A percentile compares a stretch with the other conserved stretches of the same genome.
Evolutionary conservation across 306 rosid species (phyloP).

Genomic region (Hippophae gyantsensis): DNA sequence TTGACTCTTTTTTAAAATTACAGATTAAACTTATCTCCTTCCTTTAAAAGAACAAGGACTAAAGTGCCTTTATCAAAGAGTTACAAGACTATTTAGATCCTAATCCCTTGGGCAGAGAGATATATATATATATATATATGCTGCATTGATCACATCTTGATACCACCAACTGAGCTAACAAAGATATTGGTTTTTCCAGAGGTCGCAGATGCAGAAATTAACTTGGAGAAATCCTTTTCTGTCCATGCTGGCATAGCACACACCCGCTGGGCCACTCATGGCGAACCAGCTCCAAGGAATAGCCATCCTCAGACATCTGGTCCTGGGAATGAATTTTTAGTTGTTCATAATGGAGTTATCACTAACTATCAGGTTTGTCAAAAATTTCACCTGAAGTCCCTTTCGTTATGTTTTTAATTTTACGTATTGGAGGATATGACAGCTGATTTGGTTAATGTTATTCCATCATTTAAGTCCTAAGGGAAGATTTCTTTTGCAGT

Average conservation of each 20-base stretch:
- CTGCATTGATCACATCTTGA: not conserved
- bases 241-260: conserved; percentile 89
- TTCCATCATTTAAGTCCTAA: no score
- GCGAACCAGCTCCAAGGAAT: conserved; percentile 86
- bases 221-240: conserved; percentile 57
- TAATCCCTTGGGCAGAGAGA: no score
- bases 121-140: not conserved
- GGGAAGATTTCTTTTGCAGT: no score
- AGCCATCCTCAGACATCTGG: conserved; percentile 92
- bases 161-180: not conserved
- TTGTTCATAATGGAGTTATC: conserved; percentile 86
- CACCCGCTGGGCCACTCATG: conserved; percentile 98
- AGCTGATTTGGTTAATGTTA: no score
- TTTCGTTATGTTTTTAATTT: not conserved
- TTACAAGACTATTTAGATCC: no score
- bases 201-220: conserved; percentile 47
- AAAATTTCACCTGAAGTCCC: not conserved
- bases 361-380: conserved; percentile 77
- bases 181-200: conserved; percentile 34
- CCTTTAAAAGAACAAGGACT: no score
- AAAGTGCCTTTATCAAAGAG: no score
- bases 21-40: no score
- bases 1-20: no score
- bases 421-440: no score
- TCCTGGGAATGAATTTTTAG: conserved; percentile 70